Evolutionary conservation across 176 grass and related monocot species (phyloP), one percentile per base, ranked within the genome.

Genomic region (Neostapfia colusana): DNA sequence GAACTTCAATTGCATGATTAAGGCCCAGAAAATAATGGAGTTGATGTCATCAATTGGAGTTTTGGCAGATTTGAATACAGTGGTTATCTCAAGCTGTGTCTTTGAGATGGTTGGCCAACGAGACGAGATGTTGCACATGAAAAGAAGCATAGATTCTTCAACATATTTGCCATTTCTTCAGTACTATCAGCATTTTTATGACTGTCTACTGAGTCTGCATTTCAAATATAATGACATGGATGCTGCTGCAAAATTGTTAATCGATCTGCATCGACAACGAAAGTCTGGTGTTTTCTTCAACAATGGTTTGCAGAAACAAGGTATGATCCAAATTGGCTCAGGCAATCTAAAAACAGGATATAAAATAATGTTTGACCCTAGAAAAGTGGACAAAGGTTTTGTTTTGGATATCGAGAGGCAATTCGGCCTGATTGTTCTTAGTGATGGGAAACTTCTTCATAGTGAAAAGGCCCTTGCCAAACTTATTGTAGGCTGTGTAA

Each of bases 191-290:
- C 69, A 88, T 81, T 94, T 98, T 74, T 94, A 92, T 76, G 91
- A 90, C 74, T 76, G 68, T 78, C 82, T 98, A 54, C 77, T 94
- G 77, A 94, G 80, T 65, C 48, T 98, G 67, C 82, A 94, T 53
- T 94, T 94, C 79, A 94, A 84, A 77, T 88, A 89, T 82, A 77
- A 88, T 84, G 95, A 94, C 61, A 72, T 93, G 21, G 84, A 98
- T 85, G 72, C 87, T 65, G 89, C 89, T 75, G 76, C 80, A 68
- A 74, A 88, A 46, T 65, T 98, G 76, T 59, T 98, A 67, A 77
- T 89, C 4, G 69, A 92, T 70, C 69, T 93, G 57, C 71, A 84
- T 90, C 86, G 55, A 65, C 82, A 39, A 68, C 77, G 5, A 16
- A 89, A 90, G 10, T 39, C 83, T 61, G 12, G 25, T 73, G 44